These are phyloP conservation scores for Yamadazyma membranifaciens DNA, from an alignment of 1,139 yeast species.

Conservation along the genomic window DNA sequence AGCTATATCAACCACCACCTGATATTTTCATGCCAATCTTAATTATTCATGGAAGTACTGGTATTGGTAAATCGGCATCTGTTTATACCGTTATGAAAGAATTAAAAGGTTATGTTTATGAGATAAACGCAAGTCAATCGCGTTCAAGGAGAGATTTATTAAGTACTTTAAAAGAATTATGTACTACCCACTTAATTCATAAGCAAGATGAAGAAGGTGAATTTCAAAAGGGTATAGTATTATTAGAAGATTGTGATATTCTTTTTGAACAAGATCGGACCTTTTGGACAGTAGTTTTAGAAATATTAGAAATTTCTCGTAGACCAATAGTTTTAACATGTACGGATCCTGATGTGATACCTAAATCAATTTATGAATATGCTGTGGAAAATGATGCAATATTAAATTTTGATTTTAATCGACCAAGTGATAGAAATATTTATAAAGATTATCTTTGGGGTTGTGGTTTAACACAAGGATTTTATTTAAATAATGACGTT, in stretches of 20 bases:
- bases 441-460: slow-evolving; percentile 37
- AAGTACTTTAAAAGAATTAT: slow-evolving; percentile 68
- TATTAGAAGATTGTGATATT: slow-evolving; percentile 85
- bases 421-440: slow-evolving; percentile 16
- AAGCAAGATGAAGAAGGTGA: slow-evolving; percentile 31
- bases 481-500: slow-evolving; percentile 29
- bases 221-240: slow-evolving; percentile 64
- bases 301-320: slow-evolving; percentile 62
- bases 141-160: slow-evolving; percentile 72
- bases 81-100: slow-evolving; percentile 68
- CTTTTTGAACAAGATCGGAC: slow-evolving; percentile 75
- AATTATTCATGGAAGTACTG: slow-evolving; percentile 68
- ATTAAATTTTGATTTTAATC: slow-evolving; percentile 24
- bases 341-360: slow-evolving; percentile 52
- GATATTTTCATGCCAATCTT: slow-evolving; percentile 57
- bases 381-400: slow-evolving; percentile 43
- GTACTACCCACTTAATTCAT: slow-evolving; percentile 82
- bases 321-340: slow-evolving; percentile 84
- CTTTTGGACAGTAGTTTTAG: slow-evolving; percentile 76
- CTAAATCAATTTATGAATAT: slow-evolving; percentile 47
- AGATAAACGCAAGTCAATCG: slow-evolving; percentile 70
- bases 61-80: slow-evolving; percentile 78
- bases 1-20: slow-evolving; percentile 24
- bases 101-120: slow-evolving; percentile 73
- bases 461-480: slow-evolving; percentile 38